Conservation (phyloP, 2,329 filamentous ascomycete genomes). For the Tetracladium maxilliforme region DNA sequence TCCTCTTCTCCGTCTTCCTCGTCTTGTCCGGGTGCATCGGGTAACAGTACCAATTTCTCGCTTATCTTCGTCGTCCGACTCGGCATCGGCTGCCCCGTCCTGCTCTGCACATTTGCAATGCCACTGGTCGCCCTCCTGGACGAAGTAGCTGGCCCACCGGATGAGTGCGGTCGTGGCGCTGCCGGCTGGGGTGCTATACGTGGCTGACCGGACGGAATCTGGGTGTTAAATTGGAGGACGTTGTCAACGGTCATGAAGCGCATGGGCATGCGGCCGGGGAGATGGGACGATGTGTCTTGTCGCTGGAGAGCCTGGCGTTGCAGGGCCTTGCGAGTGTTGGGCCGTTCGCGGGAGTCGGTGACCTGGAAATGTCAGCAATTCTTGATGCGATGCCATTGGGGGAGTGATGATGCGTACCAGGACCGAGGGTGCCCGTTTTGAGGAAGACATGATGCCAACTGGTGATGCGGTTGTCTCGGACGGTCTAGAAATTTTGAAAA, state of each 20-base stretch:
- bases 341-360: conserved; percentile 39
- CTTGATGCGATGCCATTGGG: conserved; percentile 4
- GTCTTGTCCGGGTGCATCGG: conserved; percentile 55
- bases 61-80: conserved; percentile 86
- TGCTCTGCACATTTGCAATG: conserved; percentile 23
- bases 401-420: conserved; percentile 26
- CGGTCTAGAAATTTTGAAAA: too few species aligned
- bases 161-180: conserved; percentile 26
- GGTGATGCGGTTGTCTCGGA: too few species aligned
- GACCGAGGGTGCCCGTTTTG: conserved; percentile 44
- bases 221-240: conserved; percentile 82
- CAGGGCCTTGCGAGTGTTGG: conserved; percentile 13
- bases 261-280: conserved; percentile 32
- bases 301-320: conserved; percentile 17
- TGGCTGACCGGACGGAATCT: conserved; percentile 89
- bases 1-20: conserved; percentile 45
- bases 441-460: too few species aligned
- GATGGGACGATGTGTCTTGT: conserved; percentile 8
- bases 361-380: conserved; percentile 24
- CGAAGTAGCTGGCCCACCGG: conserved; percentile 26
- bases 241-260: conserved; percentile 86
- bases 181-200: conserved; percentile 47
- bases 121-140: conserved; percentile 18
- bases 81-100: conserved; percentile 51
- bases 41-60: conserved; percentile 90